Conservation (phyloP, 2,329 filamentous ascomycete species). For the Chaetoscypha palmicola region DNA sequence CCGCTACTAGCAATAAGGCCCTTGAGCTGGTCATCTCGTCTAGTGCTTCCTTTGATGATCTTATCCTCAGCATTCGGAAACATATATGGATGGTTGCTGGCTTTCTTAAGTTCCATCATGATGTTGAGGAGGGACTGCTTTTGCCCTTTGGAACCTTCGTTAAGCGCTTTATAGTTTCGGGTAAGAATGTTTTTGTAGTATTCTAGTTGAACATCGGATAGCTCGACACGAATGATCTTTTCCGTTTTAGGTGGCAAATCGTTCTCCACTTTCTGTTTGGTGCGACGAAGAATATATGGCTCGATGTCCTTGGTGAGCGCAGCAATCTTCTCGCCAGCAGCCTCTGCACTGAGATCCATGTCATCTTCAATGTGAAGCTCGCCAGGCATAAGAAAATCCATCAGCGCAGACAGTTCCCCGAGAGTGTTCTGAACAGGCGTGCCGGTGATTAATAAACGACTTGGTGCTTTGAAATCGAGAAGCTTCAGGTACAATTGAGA, state of each 20-base stretch:
- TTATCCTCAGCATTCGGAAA: slow-evolving; percentile 90
- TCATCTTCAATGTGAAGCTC: slow-evolving; percentile 86
- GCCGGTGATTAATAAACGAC: slow-evolving; percentile 87
- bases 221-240: slow-evolving; percentile 96
- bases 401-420: slow-evolving; percentile 81
- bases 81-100: slow-evolving; percentile 98
- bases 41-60: slow-evolving; percentile 70
- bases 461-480: slow-evolving; percentile 78
- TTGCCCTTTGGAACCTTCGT: slow-evolving; percentile 81
- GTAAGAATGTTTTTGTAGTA: slow-evolving; percentile 99
- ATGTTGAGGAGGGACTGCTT: slow-evolving; percentile 96
- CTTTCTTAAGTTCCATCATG: slow-evolving; percentile 99
- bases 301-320: slow-evolving; percentile 81
- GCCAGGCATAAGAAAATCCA: slow-evolving; percentile 97
- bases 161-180: slow-evolving; percentile 89
- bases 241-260: slow-evolving; percentile 95
- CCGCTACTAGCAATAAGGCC: slow-evolving; percentile 93
- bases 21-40: slow-evolving; percentile 85
- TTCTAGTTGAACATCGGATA: slow-evolving; percentile 92
- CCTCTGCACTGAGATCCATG: slow-evolving; percentile 72
- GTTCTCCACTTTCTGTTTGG: slow-evolving; percentile 95
- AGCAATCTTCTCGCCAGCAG: slow-evolving; percentile 80
- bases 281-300: slow-evolving; percentile 89
- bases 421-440: slow-evolving; percentile 97
- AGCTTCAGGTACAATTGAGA: slow-evolving; percentile 87